Evolutionary conservation across 352 stramenopile genomes (phyloP), one percentile per base, ranked within the genome.

Genomic region (Phytophthora syringae): DNA sequence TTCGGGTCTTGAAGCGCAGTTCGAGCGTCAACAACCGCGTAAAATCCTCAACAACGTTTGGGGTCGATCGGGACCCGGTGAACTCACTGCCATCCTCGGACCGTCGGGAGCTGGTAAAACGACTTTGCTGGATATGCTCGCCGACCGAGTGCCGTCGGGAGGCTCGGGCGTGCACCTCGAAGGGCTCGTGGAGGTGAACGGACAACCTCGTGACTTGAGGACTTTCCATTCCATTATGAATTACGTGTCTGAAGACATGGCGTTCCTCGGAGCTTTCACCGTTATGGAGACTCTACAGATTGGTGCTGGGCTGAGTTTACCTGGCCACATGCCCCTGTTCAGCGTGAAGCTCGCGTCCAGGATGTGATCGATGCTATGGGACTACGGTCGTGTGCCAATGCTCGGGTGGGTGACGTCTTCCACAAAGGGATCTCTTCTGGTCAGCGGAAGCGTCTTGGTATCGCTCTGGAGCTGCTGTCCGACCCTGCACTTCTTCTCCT

Each of bases 401-500:
- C 90, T 13, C 72, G 74, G 28, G 88, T 97, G 0, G 92, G 90
- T 16, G 90, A 95, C 59, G 61, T 97, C 5, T 97, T 97, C 61
- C 78, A 88, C 64, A 92, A 95, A 45, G 92, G 90, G 0, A 86
- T 98, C 47, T 93, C 84, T 0, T 77, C 92, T 75, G 80, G 92
- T 82, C 79, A 99, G 65, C 84, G 88, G 36, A 98, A 98, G 63
- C 83, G 96, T 18, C 77, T 98, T 15, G 93, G 91, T 9, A 98
- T 99, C 59, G 97, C 86, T n/a, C 64, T 97, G 24, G 95, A 99
- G 76, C 73, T 99, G 39, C 86, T 98, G 0, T 89, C 92, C 0
- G 97, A 98, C 56, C 97, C 97, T 37, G 93, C 95, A 12, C 77
- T 99, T 22, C 63, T 99, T 42, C 89, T 99, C 16, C 74, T 99